Evolutionary conservation across 352 stramenopile genomes (phyloP), one percentile per base, ranked within the genome.

Genomic region (Globisporangium cederbergense): DNA sequence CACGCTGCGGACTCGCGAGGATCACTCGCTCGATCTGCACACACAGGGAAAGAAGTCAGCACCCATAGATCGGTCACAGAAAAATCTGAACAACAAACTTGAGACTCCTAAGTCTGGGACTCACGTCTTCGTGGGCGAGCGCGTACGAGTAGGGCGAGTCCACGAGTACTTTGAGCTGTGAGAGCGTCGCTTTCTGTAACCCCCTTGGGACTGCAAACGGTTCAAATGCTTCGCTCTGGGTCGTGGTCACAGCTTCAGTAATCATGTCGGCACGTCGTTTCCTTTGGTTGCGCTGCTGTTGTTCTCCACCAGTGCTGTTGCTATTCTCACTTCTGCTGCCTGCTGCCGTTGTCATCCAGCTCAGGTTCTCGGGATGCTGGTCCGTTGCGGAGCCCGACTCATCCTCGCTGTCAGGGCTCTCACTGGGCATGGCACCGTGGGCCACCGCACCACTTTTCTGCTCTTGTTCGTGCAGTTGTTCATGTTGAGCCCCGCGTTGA

Each of bases 161-260:
- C 52, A 58, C 14, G 32, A 58, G 18, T 32, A 58, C 52, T 25
- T 58, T 32, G 32, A 58, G 22, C 30, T 58, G 30, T 14, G 52
- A 30, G 2, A 58, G 52, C 52, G 32, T 58, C 52, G 45, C 32
- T 14, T 42, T 38, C 52, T 42, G 52, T 6, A 28, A 32, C 14
- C 14, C 25, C 20, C 30, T 43, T 7, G 32, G 13, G 25, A 20
- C 11, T 20, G 32, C 52, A n/a, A 45, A 7, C 3, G 4, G n/a
- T 8, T 52, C 28, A 5, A 28, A 18, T 52, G 46, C 2, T 6
- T 52, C 46, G n/a, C 13, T 52, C 46, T 32, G 6, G 3, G 8
- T 25, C 46, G 46, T 30, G 22, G n/a, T 5, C 11, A 7, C 18
- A 30, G 20, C 46, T 14, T 52, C 46, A 28, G n/a, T 18, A 13